Evolutionary conservation across 1,139 yeast genomes (phyloP), one percentile per base, ranked within the genome.

Genomic region (Zygoascus sp.): DNA sequence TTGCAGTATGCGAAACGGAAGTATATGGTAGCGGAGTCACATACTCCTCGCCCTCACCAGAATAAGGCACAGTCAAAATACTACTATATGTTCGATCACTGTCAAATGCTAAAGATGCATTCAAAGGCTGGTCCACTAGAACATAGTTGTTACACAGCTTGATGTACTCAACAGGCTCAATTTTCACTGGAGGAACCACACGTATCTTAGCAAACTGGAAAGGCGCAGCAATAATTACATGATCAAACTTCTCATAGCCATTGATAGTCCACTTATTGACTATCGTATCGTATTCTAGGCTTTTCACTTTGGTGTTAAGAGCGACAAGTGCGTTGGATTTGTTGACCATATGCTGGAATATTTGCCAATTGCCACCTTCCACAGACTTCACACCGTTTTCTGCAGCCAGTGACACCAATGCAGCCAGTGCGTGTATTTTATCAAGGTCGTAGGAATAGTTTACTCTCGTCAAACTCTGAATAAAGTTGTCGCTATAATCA

Each of bases 141-240:
- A 60, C 46, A 37, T 62, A 55, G 3, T 67, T 62, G 17, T 59
- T 69, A 47, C 63, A 58, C n/a, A 68, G 49, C 0, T 52, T 50
- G 42, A 65, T 55, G 46, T 68, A 68, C 32, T 62, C 61, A 19
- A 62, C 62, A 5, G 48, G 41, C 9, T 54, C 53, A n/a, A 55
- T 9, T 5, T 34, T 32, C 8, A 45, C 41, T 1, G 53, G 41
- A 1, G 46, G 27, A 22, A 50, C 42, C 20, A 55, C 42, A 0
- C 45, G 39, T 36, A 72, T 59, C 3, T 51, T 52, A 0, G 72
- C 49, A 35, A 60, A 66, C 25, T 59, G 52, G 28, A 58, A 55
- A 1, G 78, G 78, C 0, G 73, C 60, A 1, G 77, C 76, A 17
- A 74, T 53, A 13, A 74, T 58, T 6, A 74, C 74, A 25, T 69